Evolutionary conservation across 148 eudicot genomes (phyloP).

Genomic region (Beta vulgaris): DNA sequence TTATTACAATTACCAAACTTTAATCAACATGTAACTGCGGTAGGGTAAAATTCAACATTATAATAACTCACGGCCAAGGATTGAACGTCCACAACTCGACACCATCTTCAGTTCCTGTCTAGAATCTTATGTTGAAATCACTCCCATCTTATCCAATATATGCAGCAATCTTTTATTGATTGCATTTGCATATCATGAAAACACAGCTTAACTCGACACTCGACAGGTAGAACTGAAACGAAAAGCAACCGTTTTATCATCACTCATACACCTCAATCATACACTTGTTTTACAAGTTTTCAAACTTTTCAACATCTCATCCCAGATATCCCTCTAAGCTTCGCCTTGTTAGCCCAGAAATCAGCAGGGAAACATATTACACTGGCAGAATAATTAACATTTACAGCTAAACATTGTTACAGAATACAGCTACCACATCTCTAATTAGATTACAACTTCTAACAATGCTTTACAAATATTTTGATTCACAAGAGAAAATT

Average conservation of each 20-base stretch:
- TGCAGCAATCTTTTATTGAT: too few species aligned
- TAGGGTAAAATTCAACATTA: too few species aligned
- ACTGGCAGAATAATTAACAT: neutral
- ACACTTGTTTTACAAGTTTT: constrained; percentile 10
- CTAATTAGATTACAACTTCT: neutral
- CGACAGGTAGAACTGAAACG: neutral
- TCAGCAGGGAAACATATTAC: neutral
- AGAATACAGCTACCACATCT: neutral
- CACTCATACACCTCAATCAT: constrained; percentile 5
- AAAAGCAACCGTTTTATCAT: neutral
- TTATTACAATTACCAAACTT: too few species aligned
- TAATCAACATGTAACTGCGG: too few species aligned
- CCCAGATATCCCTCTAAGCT: neutral
- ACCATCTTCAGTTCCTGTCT: too few species aligned
- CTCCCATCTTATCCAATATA: too few species aligned
- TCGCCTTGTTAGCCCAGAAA: neutral
- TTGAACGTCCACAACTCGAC: too few species aligned
- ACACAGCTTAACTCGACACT: too few species aligned
- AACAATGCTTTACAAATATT: constrained; percentile 15
- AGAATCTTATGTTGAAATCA: too few species aligned
- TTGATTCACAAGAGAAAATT: constrained; percentile 1
- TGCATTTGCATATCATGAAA: too few species aligned
- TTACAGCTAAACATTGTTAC: neutral
- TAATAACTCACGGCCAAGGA: too few species aligned
- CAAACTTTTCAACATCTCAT: constrained; percentile 6